These are phyloP conservation scores for Plantago elongata DNA, from an alignment of 257 asterid species.

Conservation along the genomic window DNA sequence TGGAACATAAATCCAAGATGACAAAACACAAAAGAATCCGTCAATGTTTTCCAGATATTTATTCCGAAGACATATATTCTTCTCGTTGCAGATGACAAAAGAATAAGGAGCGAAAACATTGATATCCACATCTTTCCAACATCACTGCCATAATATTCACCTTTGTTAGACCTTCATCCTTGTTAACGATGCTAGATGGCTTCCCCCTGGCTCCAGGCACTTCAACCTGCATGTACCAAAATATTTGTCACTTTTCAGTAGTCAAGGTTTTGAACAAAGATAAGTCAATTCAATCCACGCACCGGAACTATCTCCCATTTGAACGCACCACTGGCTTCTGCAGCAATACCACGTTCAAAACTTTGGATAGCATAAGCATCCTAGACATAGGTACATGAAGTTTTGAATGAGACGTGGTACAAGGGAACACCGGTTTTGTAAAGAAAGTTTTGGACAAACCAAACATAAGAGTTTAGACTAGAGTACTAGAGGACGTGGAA, in stretches of 20 bases:
- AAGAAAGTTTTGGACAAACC: not conserved
- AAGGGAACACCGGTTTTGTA: not conserved
- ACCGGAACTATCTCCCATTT: constrained; percentile 92
- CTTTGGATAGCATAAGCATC: constrained; percentile 87
- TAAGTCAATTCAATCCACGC: constrained; percentile 23
- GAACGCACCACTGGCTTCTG: constrained; percentile 71
- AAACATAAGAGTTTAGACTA: not conserved
- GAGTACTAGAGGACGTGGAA: not conserved
- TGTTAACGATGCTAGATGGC: constrained; percentile 47
- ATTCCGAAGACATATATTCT: not conserved
- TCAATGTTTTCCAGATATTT: not conserved
- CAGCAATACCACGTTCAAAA: constrained; percentile 83
- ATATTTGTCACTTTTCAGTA: constrained; percentile 11
- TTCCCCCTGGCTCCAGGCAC: constrained; percentile 71
- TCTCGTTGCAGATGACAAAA: constrained; percentile 5
- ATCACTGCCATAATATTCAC: constrained; percentile 27
- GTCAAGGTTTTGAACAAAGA: not conserved
- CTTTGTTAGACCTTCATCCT: constrained; percentile 78
- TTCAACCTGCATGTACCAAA: constrained; percentile 54
- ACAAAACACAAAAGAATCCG: constrained; percentile 11
- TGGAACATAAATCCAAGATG: constrained; percentile 1
- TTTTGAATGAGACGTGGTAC: no score
- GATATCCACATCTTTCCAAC: not conserved
- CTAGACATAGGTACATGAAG: constrained; percentile 30
- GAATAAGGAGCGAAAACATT: not conserved